Percentiles rank a stretch among this genome's conserved stretches.
phyloP scores from a whole-genome alignment of 768 basidiomycete species.

The Omphalotus guepiniiformis region DNA sequence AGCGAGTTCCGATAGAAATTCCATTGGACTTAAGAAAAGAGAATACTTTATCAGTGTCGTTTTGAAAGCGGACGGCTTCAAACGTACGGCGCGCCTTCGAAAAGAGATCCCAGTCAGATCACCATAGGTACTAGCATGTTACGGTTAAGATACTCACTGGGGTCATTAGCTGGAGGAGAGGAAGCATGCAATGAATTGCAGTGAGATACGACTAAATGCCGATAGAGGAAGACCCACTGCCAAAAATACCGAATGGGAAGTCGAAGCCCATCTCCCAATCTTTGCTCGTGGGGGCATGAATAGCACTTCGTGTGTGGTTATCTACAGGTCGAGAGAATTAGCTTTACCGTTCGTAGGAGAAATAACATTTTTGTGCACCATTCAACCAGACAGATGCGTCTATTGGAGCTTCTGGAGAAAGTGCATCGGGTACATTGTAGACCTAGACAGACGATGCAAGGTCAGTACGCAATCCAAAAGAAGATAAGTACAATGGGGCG shows the following conservation, averaged over 20 bases:
- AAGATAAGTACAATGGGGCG: background rate
- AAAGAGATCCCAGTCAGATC: no score
- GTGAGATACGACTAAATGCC: background rate
- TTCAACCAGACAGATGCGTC: conserved; percentile 40
- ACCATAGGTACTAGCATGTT: conserved; percentile 14
- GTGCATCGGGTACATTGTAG: conserved; percentile 33
- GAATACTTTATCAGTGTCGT: background rate
- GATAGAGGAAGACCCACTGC: background rate
- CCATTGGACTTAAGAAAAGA: conserved; percentile 69
- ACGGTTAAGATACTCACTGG: background rate
- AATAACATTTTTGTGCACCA: conserved; percentile 23
- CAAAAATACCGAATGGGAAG: conserved; percentile 14
- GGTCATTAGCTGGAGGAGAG: background rate
- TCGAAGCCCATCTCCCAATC: conserved; percentile 15
- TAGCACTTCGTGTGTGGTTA: conserved; percentile 46
- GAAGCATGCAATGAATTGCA: background rate
- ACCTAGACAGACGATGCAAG: no score
- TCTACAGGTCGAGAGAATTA: conserved; percentile 30
- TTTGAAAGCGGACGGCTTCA: background rate
- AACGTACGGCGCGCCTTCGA: no score
- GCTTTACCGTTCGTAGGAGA: background rate
- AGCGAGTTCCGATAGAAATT: conserved; percentile 61
- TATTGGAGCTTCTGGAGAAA: conserved; percentile 28
- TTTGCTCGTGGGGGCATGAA: conserved; percentile 62
- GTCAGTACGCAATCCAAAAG: no score